Conservation (phyloP, 768 basidiomycete genomes). For the Leccinellum rugosiceps region DNA sequence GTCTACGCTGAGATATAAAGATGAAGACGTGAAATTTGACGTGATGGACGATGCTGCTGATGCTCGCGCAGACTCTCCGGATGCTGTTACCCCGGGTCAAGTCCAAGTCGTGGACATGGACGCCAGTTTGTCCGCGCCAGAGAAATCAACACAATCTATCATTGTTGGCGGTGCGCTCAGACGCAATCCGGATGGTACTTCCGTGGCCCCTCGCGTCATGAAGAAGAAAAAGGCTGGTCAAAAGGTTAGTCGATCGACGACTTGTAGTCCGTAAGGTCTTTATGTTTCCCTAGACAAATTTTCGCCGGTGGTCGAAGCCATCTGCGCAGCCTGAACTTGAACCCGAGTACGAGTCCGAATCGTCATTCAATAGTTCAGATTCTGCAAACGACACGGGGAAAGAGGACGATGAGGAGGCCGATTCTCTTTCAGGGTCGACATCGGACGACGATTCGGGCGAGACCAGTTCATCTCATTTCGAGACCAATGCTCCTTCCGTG, state of each 20-base stretch:
- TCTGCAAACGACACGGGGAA: slow-evolving; percentile 56
- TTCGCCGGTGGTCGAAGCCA: slow-evolving; percentile 50
- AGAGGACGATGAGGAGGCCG: slow-evolving; percentile 21
- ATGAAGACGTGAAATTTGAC: slow-evolving; percentile 34
- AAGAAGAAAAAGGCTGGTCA: slow-evolving; percentile 41
- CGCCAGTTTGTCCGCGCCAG: slow-evolving; percentile 6
- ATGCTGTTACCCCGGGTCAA: background rate
- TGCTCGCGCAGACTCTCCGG: slow-evolving; percentile 11
- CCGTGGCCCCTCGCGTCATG: slow-evolving; percentile 45
- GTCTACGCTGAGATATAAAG: slow-evolving; percentile 15
- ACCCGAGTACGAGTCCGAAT: slow-evolving; percentile 48
- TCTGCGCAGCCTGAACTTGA: slow-evolving; percentile 28
- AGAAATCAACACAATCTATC: slow-evolving; percentile 14
- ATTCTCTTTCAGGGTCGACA: slow-evolving; percentile 6
- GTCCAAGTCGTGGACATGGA: slow-evolving; percentile 18
- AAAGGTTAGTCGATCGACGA: slow-evolving; percentile 38
- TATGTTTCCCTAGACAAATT: slow-evolving; percentile 31
- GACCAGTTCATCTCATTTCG: slow-evolving; percentile 14
- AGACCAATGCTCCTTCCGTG: slow-evolving; percentile 19
- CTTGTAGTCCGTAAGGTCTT: slow-evolving; percentile 2
- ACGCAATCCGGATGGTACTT: slow-evolving; percentile 61
- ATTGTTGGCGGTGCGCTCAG: slow-evolving; percentile 68
- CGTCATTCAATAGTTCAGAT: slow-evolving; percentile 77
- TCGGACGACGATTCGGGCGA: slow-evolving; percentile 21
- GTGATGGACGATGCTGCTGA: slow-evolving; percentile 21